Conservation (phyloP, 2,329 filamentous ascomycete genomes). For the Diplodia seriata region DNA sequence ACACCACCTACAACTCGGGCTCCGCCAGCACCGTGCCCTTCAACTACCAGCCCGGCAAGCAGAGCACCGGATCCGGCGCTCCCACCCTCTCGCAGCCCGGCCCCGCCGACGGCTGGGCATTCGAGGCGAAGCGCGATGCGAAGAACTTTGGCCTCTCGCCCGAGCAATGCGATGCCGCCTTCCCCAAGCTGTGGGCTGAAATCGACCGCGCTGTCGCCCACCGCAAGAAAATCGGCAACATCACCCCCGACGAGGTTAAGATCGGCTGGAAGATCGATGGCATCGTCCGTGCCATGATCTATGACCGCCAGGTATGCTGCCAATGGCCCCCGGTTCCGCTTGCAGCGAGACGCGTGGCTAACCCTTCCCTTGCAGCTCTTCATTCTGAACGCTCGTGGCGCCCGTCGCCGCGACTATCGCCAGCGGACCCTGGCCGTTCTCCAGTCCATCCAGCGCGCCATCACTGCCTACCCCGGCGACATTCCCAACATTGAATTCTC, state of each 20-base stretch:
- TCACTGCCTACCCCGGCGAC: constrained; percentile 57
- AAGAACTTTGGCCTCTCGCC: constrained; percentile 39
- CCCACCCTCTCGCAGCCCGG: constrained; percentile 18
- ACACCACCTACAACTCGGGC: constrained; percentile 32
- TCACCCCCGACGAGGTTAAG: constrained; percentile 38
- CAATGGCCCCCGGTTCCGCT: constrained; percentile 10
- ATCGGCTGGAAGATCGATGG: constrained; percentile 37
- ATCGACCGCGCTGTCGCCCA: constrained; percentile 37
- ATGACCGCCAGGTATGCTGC: constrained; percentile 38
- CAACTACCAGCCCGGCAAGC: constrained; percentile 19
- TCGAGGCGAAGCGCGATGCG: constrained; percentile 24
- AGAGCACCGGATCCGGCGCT: background rate
- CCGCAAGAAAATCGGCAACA: constrained; percentile 36
- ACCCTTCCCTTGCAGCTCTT: constrained; percentile 41
- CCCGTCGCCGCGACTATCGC: constrained; percentile 34
- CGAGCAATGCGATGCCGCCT: constrained; percentile 38
- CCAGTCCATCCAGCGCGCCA: constrained; percentile 61
- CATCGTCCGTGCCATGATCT: constrained; percentile 41
- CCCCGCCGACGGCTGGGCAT: constrained; percentile 28
- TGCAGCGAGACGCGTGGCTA: background rate
- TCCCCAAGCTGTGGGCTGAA: constrained; percentile 39
- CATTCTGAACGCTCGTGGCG: constrained; percentile 41
- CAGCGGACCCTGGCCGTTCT: constrained; percentile 54
- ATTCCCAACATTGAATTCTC: constrained; percentile 61
- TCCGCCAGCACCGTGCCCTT: constrained; percentile 30